These are phyloP conservation scores for Volvox africanus DNA, from an alignment of 139 green algal species.

Conservation along the genomic window DNA sequence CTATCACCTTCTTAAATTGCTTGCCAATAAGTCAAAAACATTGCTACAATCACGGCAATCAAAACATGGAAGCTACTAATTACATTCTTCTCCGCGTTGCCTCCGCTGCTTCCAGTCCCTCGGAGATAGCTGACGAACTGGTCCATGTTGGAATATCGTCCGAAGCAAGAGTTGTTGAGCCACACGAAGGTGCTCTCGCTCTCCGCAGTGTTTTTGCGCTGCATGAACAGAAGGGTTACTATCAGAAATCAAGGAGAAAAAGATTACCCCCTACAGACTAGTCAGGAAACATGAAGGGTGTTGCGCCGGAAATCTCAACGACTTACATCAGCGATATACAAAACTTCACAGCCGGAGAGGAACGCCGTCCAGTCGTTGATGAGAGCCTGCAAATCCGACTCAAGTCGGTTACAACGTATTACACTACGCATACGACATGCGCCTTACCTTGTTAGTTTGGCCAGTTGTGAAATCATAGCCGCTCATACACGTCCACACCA, in stretches of 20 bases:
- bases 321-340: conserved; percentile 40
- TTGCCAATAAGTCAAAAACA: not conserved
- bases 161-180: conserved; percentile 40
- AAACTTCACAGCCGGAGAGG: conserved; percentile 17
- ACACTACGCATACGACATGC: not conserved
- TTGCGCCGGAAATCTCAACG: too few relatives aligned
- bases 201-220: conserved; percentile 28
- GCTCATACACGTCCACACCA: conserved; percentile 43
- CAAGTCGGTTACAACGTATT: too few relatives aligned
- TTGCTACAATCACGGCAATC: not conserved
- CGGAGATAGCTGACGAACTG: not conserved
- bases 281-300: not conserved
- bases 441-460: not conserved
- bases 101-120: not conserved
- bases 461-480: not conserved
- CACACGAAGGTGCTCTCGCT: conserved; percentile 32
- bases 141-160: not conserved
- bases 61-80: not conserved
- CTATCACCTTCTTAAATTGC: too few relatives aligned
- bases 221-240: not conserved
- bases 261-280: too few relatives aligned
- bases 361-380: conserved; percentile 3
- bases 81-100: not conserved
- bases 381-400: not conserved
- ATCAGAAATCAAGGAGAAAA: not conserved